Base-by-base conservation (phyloP, 177 flowering plant genomes). In the Tripterygium wilfordii region DNA sequence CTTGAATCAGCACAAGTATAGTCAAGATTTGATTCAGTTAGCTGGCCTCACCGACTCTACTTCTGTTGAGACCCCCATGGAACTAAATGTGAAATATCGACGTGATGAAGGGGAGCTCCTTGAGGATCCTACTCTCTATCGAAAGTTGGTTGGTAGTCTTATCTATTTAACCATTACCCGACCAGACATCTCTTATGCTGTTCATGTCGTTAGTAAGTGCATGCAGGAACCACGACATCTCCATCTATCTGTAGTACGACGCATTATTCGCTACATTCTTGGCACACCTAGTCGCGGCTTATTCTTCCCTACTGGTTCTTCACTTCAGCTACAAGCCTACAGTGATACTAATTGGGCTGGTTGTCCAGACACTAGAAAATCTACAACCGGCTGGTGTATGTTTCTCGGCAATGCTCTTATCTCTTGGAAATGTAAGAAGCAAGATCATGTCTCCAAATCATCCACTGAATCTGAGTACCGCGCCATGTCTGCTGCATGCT, bases 11-110 rank as follows among this genome's bases (percentile, higher is more conserved):
- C 45, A 51, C 12, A 51, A 39, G 17, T 51, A 51, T 38, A 19
- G 16, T n/a, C 22, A 26, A 8, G 45, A 51, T 19, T 28, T 51
- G n/a, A 51, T 51, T 39, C 0, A 32, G 3, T 28, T 51, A 17
- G 45, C 35, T 26, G 27, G 20, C 9, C 33, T 51, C 9, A 19
- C 10, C 12, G 31, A 42, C 24, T 19, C 29, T 18, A 15, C 49
- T 5, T 24, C 49, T 10, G 40, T 35, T 2, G 50, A 43, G 18
- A 53, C 40, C 44, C 49, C 57, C 8, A 10, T 53, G 31, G 58
- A 54, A 31, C 18, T 44, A 10, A 54, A 54, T 27, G 23, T 35
- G 8, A 54, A 54, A 29, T 45, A 33, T 32, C 14, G 17, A 10
- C 1, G 10, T 1, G 43, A 54, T 9, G 50, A 45, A 6, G 50